A percentile compares a stretch with the other conserved stretches of the same genome.
Conservation (phyloP, 2,329 filamentous ascomycete genomes). For the Neofusicoccum sp. region DNA sequence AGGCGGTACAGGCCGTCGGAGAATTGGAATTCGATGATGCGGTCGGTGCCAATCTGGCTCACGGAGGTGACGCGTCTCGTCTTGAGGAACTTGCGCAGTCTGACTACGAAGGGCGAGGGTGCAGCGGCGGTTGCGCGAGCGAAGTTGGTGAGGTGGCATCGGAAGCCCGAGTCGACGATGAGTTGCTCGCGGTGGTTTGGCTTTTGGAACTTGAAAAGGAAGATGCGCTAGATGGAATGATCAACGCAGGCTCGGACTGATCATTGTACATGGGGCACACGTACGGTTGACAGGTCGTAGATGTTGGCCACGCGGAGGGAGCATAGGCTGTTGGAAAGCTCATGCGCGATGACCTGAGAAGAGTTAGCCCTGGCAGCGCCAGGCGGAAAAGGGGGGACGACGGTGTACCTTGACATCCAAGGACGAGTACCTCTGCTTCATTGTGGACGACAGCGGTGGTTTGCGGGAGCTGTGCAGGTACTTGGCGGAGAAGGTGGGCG, state of each 20-base stretch:
- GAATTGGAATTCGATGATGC: conserved; percentile 89
- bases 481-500: background rate
- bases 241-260: conserved; percentile 18
- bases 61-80: conserved; percentile 82
- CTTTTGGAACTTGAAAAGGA: conserved; percentile 92
- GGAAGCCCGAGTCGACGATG: conserved; percentile 91
- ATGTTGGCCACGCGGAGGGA: conserved; percentile 86
- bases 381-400: background rate
- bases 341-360: conserved; percentile 83
- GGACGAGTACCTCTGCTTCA: conserved; percentile 83
- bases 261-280: conserved; percentile 22
- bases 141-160: conserved; percentile 91
- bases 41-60: conserved; percentile 85
- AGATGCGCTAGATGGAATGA: conserved; percentile 67
- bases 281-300: conserved; percentile 86
- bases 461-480: background rate
- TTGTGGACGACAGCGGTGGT: conserved; percentile 35
- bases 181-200: conserved; percentile 87
- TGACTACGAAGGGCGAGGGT: conserved; percentile 82
- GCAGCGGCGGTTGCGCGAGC: conserved; percentile 81
- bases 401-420: conserved; percentile 68
- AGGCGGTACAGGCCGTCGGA: conserved; percentile 87
- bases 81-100: conserved; percentile 85
- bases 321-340: conserved; percentile 77
- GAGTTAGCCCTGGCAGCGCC: background rate